Base-by-base conservation (phyloP, 331 rosid genomes). In the Phaseolus coccineus region DNA sequence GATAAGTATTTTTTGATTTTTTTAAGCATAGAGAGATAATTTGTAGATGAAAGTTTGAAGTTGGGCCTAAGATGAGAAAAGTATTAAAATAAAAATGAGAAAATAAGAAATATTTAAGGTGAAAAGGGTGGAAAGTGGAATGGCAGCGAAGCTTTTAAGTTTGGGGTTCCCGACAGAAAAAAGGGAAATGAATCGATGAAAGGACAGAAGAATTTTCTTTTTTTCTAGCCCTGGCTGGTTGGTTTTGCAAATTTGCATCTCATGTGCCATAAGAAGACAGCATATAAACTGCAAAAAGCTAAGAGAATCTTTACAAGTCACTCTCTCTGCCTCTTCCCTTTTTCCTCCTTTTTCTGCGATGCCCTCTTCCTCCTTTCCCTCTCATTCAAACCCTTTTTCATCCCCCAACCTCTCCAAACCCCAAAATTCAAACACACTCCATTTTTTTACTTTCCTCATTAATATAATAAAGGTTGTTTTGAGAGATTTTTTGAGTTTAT, bases 261-360 rank as follows among this genome's bases (percentile, higher is more conserved):
- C 86, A 87, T 80, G 82, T 78, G 82, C 74, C 40, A 71, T 56
- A 61, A 47, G 42, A 67, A 6, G 74, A 83, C 81, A 55, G 42
- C 78, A 70, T 79, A 73, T 55, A 51, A 69, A 69, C 77, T 57
- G 86, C 84, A 68, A 70, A 81, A 86, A 69, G 87, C 74, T 30
- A 35, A 71, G 65, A 77, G 87, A 83, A 80, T 86, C 87, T 83
- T 71, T 37, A 31, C 40, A 81, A 81, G 63, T 80, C 66, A 59
- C 0, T 82, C 75, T 73, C 40, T 19, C 77, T 73, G 40, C 12
- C 16, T 57, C 55, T 50, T n/a, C 24, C 30, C 42, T 73, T 67
- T 69, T 58, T 71, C 63, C 55, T 25, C 27, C 46, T 77, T 68
- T 70, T 59, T 71, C 68, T 62, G 77, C 24, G 40, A 55, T 84